Percentiles rank a stretch among this genome's conserved stretches.
phyloP scores from a whole-genome alignment of 2,329 filamentous ascomycete species.

The Aspergillus aculeatinus region DNA sequence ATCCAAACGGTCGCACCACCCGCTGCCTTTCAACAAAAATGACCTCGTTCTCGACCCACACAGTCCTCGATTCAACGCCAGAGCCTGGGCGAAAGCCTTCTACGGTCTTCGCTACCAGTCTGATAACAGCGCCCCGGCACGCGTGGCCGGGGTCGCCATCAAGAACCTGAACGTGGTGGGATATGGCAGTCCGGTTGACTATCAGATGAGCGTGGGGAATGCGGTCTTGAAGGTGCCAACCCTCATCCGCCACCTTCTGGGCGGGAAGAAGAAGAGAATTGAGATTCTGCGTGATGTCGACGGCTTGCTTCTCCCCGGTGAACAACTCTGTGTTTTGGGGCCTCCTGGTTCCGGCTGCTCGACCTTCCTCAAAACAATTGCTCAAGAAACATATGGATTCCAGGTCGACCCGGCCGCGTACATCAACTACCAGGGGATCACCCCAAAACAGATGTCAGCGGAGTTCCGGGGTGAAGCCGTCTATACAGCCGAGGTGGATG shows the following conservation, averaged over 20 bases:
- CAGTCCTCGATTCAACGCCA: constrained; percentile 10
- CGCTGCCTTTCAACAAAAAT: constrained; percentile 3
- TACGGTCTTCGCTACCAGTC: constrained; percentile 14
- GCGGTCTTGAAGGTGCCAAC: background rate
- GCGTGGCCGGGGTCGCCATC: constrained; percentile 13
- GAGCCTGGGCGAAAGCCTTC: constrained; percentile 15
- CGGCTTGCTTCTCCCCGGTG: constrained; percentile 1
- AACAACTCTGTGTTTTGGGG: constrained; percentile 3
- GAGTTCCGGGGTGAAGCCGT: constrained; percentile 41
- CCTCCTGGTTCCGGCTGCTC: constrained; percentile 4
- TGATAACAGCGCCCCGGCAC: background rate
- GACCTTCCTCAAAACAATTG: constrained; percentile 3
- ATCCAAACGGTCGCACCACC: constrained; percentile 3
- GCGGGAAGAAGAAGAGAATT: background rate
- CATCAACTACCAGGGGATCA: constrained; percentile 23
- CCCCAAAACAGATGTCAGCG: constrained; percentile 31
- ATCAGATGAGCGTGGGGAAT: background rate
- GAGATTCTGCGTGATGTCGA: constrained; percentile 1
- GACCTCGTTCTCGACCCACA: constrained; percentile 10
- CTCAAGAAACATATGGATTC: background rate
- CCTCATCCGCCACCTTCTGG: background rate
- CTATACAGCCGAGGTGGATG: constrained; percentile 50
- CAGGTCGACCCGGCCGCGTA: background rate
- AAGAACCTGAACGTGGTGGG: constrained; percentile 2
- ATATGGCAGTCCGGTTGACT: background rate